Evolutionary conservation across 2,329 filamentous ascomycete genomes (phyloP), one percentile per base, ranked within the genome.

Genomic region (Aspergillus thermomutatus): DNA sequence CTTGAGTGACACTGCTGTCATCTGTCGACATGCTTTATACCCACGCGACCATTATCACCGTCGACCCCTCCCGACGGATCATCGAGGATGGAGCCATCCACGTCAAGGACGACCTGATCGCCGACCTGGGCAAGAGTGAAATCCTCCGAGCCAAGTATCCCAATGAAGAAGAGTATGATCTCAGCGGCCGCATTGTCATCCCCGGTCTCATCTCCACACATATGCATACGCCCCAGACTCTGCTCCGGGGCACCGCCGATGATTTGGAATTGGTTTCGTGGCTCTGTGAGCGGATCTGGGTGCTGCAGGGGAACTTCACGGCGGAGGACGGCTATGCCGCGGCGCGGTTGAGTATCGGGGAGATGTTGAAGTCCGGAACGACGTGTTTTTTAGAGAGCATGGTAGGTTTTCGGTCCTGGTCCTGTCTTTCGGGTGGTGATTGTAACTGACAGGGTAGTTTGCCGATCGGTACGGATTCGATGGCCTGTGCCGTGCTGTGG

Each of bases 351-450:
- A 80, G 75, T 37, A 80, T 82, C 49, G 78, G 75, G 1, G 79
- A 82, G 66, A 80, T 82, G 78, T 67, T 82, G 43, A 75, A 75
- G 62, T 75, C 70, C 9, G 79, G 79, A 1, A 82, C 79, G 10
- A 82, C 79, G 7, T 80, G 77, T 62, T 82, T 82, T 60, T 67
- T 82, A 11, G 79, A 82, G 65, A 79, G 78, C 51, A 81, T 82
- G 79, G 73, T 80, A 54, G 56, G 54, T n/a, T 21, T 47, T 21
- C 11, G 8, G 6, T 11, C 21, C 7, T 10, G 28, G n/a, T n/a
- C n/a, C n/a, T n/a, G n/a, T n/a, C n/a, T 8, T n/a, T 34, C n/a
- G 37, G 28, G 49, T 25, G 37, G 19, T 25, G 41, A 21, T 37
- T 26, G 27, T 41, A 27, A 47, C n/a, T 43, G 14, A n/a, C 2